Conservation (phyloP, 768 basidiomycete genomes). For the Tylopilus sp. region DNA sequence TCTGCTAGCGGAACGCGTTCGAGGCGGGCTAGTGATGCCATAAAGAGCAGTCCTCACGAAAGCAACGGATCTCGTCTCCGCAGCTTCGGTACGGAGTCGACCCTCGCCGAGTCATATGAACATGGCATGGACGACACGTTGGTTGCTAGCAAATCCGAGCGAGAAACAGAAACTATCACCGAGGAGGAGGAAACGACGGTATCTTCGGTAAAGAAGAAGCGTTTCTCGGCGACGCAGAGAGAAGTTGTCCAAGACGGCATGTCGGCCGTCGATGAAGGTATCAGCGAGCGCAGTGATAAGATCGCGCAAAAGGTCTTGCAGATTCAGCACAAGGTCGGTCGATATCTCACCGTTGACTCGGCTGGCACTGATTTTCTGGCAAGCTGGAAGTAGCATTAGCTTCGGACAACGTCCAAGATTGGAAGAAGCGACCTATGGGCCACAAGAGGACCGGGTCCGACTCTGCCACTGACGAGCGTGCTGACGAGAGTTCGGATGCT, state of each 20-base stretch:
- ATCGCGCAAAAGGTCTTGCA: slow-evolving; percentile 85
- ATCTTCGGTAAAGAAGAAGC: slow-evolving; percentile 58
- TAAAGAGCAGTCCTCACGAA: slow-evolving; percentile 36
- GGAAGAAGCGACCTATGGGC: slow-evolving; percentile 30
- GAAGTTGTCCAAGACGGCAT: slow-evolving; percentile 73
- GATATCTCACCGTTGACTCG: neutral
- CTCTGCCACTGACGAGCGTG: slow-evolving; percentile 46
- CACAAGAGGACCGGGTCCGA: slow-evolving; percentile 23
- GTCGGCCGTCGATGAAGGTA: slow-evolving; percentile 83
- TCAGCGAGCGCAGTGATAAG: slow-evolving; percentile 79
- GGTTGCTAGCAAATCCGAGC: slow-evolving; percentile 35
- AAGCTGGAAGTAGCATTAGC: slow-evolving; percentile 77
- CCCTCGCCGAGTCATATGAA: slow-evolving; percentile 66
- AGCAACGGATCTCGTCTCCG: slow-evolving; percentile 44
- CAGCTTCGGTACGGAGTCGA: slow-evolving; percentile 77
- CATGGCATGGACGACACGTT: slow-evolving; percentile 40
- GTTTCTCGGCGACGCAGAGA: slow-evolving; percentile 70
- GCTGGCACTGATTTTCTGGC: slow-evolving; percentile 7
- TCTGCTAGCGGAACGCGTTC: slow-evolving; percentile 47
- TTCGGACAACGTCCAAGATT: slow-evolving; percentile 44
- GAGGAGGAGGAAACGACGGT: slow-evolving; percentile 50
- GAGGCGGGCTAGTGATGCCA: slow-evolving; percentile 58
- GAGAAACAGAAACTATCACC: slow-evolving; percentile 51
- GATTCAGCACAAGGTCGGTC: slow-evolving; percentile 84
- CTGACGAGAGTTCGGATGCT: slow-evolving; percentile 52